A percentile compares a stretch with the other conserved stretches of the same genome.
These are phyloP conservation scores for Thalia dealbata DNA, from an alignment of 176 grass and related monocot genomes.

Conservation along the genomic window DNA sequence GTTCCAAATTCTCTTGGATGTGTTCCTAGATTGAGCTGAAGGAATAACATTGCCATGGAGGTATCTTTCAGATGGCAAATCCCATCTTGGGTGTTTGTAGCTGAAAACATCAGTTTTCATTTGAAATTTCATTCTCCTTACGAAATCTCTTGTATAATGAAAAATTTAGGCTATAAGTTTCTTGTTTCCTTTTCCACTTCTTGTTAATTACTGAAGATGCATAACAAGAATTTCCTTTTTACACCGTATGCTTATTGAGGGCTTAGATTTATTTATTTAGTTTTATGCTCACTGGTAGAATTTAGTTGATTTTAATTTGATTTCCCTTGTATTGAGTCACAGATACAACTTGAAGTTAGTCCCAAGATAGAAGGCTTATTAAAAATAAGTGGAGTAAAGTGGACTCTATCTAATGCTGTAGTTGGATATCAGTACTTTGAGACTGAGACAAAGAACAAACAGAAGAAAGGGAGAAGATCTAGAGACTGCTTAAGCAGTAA, in stretches of 20 bases:
- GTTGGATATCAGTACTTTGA: constrained; percentile 87
- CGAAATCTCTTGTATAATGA: not conserved
- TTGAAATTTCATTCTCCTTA: not conserved
- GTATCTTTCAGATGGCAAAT: too few species aligned
- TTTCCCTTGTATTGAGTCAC: constrained; percentile 10
- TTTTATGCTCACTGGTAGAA: not conserved
- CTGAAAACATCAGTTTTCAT: not conserved
- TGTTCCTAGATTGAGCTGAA: too few species aligned
- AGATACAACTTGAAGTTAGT: constrained; percentile 92
- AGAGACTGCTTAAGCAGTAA: constrained; percentile 33
- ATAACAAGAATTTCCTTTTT: not conserved
- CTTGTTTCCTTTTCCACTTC: not conserved
- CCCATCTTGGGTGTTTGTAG: too few species aligned
- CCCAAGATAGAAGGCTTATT: constrained; percentile 84
- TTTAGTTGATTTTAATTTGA: not conserved
- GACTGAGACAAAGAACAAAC: constrained; percentile 47
- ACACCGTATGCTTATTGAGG: not conserved
- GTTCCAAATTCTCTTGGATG: too few species aligned
- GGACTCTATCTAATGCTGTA: constrained; percentile 82
- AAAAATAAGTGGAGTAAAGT: constrained; percentile 81
- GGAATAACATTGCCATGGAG: too few species aligned
- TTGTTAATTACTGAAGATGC: not conserved
- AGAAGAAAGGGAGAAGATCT: constrained; percentile 62
- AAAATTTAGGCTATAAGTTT: not conserved
- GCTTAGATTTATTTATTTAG: not conserved